Conservation (phyloP, 2,329 filamentous ascomycete species). For the Dothideomycetes sp. region DNA sequence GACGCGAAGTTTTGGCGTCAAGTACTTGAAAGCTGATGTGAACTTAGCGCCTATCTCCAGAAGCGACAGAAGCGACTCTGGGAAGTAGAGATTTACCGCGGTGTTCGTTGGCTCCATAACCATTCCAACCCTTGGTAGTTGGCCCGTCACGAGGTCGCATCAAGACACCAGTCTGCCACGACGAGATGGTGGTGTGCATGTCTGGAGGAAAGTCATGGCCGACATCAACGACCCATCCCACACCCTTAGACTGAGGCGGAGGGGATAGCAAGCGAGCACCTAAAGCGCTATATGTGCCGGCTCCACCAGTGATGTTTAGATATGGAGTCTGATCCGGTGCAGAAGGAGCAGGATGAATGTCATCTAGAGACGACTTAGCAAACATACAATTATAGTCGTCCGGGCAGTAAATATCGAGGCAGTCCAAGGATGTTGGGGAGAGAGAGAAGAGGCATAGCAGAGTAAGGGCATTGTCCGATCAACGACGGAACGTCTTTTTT, state of each 20-base stretch:
- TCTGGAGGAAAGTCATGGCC: conserved; percentile 74
- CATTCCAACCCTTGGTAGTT: conserved; percentile 90
- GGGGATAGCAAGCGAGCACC: conserved; percentile 85
- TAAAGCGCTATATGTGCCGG: conserved; percentile 75
- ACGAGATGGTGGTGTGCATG: conserved; percentile 54
- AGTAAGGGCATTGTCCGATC: neutral
- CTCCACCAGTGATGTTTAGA: conserved; percentile 75
- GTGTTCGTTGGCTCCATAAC: conserved; percentile 54
- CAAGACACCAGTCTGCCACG: conserved; percentile 68
- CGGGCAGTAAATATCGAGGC: neutral
- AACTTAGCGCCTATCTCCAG: conserved; percentile 31
- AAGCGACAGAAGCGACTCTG: no score
- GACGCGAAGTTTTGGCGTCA: conserved; percentile 76
- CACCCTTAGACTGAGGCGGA: conserved; percentile 53
- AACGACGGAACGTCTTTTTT: no score
- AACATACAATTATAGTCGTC: neutral
- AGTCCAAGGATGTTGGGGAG: neutral
- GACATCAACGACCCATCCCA: conserved; percentile 87
- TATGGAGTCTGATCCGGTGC: conserved; percentile 47
- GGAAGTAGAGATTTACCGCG: conserved; percentile 14
- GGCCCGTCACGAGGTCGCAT: conserved; percentile 59
- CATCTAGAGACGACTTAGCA: conserved; percentile 43
- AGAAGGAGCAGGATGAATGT: conserved; percentile 75
- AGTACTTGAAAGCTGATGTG: conserved; percentile 61
- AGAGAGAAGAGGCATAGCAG: neutral